Evolutionary conservation across 202 grass and related monocot species (phyloP).

Genomic region (Panicum hallii): DNA sequence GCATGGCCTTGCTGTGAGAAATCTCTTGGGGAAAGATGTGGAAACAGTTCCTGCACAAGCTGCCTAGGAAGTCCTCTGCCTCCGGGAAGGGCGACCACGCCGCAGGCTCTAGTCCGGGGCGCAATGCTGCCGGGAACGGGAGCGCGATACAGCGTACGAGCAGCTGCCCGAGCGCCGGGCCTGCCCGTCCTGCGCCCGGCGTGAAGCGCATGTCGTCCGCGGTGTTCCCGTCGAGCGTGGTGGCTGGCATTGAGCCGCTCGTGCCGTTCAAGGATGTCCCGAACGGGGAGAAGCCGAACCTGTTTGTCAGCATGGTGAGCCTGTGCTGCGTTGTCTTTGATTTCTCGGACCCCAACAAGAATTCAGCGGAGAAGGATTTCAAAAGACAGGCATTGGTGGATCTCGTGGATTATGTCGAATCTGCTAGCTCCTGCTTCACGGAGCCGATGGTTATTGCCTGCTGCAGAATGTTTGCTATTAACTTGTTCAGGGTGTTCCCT

Average conservation of each 20-base stretch:
- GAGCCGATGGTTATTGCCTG: constrained; percentile 60
- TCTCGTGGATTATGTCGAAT: constrained; percentile 60
- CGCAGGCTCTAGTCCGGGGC: constrained; percentile 19
- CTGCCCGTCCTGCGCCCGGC: constrained; percentile 43
- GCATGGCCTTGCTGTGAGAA: constrained; percentile 37
- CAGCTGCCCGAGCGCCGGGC: constrained; percentile 42
- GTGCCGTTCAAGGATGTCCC: constrained; percentile 66
- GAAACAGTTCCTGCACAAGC: constrained; percentile 72
- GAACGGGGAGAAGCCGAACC: constrained; percentile 56
- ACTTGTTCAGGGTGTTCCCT: constrained; percentile 69
- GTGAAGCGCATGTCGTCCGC: constrained; percentile 75
- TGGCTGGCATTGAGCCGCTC: constrained; percentile 66
- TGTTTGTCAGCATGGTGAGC: constrained; percentile 69
- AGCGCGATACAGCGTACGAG: constrained; percentile 41
- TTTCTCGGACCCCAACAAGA: constrained; percentile 68
- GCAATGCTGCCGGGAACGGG: constrained; percentile 41
- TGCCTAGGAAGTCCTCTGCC: constrained; percentile 59
- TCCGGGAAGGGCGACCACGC: constrained; percentile 21
- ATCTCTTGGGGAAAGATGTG: constrained; percentile 50
- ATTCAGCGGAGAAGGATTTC: constrained; percentile 66
- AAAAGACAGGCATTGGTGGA: constrained; percentile 69
- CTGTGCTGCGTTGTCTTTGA: constrained; percentile 70
- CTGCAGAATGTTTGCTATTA: constrained; percentile 67
- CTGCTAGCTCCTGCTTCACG: constrained; percentile 44
- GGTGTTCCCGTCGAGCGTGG: constrained; percentile 68